Evolutionary conservation across 2,329 filamentous ascomycete species (phyloP).

Genomic region (Monilinia laxa): DNA sequence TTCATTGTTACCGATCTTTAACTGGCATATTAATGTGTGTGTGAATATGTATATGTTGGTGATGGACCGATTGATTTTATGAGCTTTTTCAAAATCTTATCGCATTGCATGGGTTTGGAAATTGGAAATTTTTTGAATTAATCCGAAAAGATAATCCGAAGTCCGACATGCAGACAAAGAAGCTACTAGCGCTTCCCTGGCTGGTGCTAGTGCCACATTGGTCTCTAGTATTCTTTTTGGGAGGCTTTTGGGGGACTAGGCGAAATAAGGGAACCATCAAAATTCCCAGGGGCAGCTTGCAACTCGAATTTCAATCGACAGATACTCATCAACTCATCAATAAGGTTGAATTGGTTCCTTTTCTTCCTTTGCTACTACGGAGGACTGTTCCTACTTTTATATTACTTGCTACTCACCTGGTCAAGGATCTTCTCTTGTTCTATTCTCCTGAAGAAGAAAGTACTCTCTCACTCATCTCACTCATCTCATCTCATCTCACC

Average conservation of each 20-base stretch:
- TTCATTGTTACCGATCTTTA: constrained; percentile 67
- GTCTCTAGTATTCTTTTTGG: neutral
- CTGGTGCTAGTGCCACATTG: neutral
- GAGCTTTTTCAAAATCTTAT: constrained; percentile 21
- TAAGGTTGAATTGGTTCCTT: too few relatives aligned
- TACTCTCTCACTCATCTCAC: too few relatives aligned
- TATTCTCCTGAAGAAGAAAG: constrained; percentile 21
- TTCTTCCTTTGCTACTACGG: too few relatives aligned
- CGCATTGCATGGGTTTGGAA: constrained; percentile 18
- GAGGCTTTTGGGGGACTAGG: constrained; percentile 21
- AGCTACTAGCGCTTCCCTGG: too few relatives aligned
- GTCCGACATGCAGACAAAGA: constrained; percentile 15
- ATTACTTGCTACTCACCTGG: too few relatives aligned
- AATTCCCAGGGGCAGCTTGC: constrained; percentile 23
- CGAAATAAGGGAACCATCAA: constrained; percentile 20
- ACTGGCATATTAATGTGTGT: constrained; percentile 30
- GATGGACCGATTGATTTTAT: constrained; percentile 3
- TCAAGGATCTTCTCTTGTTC: neutral
- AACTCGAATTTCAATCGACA: constrained; percentile 22
- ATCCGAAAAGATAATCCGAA: constrained; percentile 25
- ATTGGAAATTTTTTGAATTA: constrained; percentile 20
- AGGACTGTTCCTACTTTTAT: too few relatives aligned
- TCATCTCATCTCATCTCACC: too few relatives aligned
- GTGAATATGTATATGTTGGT: too few relatives aligned
- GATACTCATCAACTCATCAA: neutral